Evolutionary conservation across 2,329 filamentous ascomycete species (phyloP).

Genomic region (Hypoxylon sp.): DNA sequence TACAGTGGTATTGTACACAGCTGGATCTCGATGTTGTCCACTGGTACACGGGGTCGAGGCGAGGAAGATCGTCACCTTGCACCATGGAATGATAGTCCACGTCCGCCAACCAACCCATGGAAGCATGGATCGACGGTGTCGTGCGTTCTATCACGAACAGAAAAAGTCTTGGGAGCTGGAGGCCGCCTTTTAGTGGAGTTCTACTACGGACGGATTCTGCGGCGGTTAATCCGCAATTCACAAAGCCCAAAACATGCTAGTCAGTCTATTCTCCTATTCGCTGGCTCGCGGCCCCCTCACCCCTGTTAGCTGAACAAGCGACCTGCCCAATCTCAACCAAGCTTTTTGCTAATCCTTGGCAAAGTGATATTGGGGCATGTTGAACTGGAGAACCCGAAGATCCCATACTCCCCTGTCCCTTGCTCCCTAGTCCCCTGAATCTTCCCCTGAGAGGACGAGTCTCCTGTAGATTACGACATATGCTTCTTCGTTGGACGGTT

Average conservation of each 20-base stretch:
- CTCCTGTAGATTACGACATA: constrained; percentile 3
- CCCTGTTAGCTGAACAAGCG: constrained; percentile 27
- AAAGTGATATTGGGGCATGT: constrained; percentile 27
- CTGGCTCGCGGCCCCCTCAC: background rate
- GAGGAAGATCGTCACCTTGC: constrained; percentile 11
- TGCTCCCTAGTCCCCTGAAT: constrained; percentile 18
- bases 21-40: constrained; percentile 18
- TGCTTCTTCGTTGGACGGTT: constrained; percentile 14
- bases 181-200: constrained; percentile 10
- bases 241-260: constrained; percentile 1
- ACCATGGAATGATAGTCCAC: background rate
- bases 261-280: constrained; percentile 35
- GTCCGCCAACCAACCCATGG: background rate
- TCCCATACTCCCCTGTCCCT: constrained; percentile 18
- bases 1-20: constrained; percentile 13
- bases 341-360: constrained; percentile 46
- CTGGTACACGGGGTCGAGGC: background rate
- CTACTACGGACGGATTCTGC: constrained; percentile 7
- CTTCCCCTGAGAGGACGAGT: constrained; percentile 14
- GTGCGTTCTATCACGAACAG: background rate
- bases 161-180: constrained; percentile 5
- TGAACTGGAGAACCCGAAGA: constrained; percentile 28
- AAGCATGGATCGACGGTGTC: background rate
- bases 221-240: constrained; percentile 31
- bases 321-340: constrained; percentile 42